Base-by-base conservation (phyloP, 495 filamentous ascomycete species). In the Tricharina praecox region DNA sequence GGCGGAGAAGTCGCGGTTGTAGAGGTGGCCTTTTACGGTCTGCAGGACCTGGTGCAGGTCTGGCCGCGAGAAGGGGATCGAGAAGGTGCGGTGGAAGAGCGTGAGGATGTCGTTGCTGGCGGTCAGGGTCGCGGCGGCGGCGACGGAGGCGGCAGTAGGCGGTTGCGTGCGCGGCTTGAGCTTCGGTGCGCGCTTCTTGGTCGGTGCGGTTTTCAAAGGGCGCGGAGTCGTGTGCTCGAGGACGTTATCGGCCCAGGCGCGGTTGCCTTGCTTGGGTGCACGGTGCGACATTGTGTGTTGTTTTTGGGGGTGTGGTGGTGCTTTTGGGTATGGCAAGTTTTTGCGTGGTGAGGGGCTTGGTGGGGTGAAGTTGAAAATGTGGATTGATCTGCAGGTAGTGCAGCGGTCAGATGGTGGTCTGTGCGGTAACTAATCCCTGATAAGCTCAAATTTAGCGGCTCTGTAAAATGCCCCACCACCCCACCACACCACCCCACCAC, bases 11-110 rank as follows among this genome's bases (percentile, higher is more conserved):
- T 95, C 81, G 18, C 90, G 72, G 52, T 83, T 76, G 59, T 79
- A 95, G 0, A 96, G 68, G 48, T 86, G 80, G 4, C 72, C 64
- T 59, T 96, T 97, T 20, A 96, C 72, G 16, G 73, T 70, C 59
- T 95, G 90, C 4, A 95, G 68, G 1, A 73, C 64, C 15, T 67
- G 49, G 21, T 69, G 64, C 8, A 74, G 69, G 23, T 71, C 67
- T 11, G 35, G 62, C 11, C 62, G 48, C 7, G 15, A 16, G 16
- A 74, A 63, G 7, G 69, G 50, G 1, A 62, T 56, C 23, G 62
- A 48, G 45, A 92, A 78, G 5, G 79, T 66, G 45, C 67, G 61
- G 46, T 67, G 70, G 70, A 93, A 94, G 53, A 88, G 65, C 50
- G 87, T 71, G n/a, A 94, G 68, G 9, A 87, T 67, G 16, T 69